Percentiles rank a stretch among this genome's conserved stretches.
These are phyloP conservation scores for Coemansia interrupta DNA, from an alignment of 192 early-diverging fungal genomes.

Conservation along the genomic window DNA sequence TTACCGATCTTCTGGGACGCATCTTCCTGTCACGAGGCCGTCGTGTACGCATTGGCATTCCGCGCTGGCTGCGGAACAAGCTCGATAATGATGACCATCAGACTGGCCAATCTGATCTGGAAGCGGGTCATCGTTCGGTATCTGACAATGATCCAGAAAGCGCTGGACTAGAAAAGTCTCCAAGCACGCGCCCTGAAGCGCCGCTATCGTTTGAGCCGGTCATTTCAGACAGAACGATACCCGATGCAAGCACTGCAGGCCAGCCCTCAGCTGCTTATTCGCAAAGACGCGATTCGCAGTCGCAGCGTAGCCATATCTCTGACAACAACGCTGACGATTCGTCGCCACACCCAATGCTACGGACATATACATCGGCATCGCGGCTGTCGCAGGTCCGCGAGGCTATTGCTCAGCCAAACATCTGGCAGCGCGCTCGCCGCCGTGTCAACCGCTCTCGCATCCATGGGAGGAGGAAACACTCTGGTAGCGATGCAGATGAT, in stretches of 20 bases:
- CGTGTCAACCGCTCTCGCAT: constrained; percentile 2
- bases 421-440: constrained; percentile 16
- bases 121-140: background rate
- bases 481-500: background rate
- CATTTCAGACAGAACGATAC: background rate
- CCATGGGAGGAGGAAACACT: background rate
- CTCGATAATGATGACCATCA: constrained; percentile 10
- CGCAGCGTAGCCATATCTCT: background rate
- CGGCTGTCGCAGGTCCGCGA: constrained; percentile 32
- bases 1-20: constrained; percentile 24
- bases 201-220: background rate
- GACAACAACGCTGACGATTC: background rate
- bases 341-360: constrained; percentile 21
- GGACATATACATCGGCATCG: constrained; percentile 38
- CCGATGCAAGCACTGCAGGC: too few species aligned
- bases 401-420: constrained; percentile 8
- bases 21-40: constrained; percentile 25
- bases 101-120: background rate
- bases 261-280: background rate
- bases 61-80: constrained; percentile 30
- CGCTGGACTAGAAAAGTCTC: background rate
- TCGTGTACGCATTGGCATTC: constrained; percentile 39
- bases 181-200: background rate
- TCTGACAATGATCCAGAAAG: background rate
- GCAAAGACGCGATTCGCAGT: background rate